Percentiles rank a stretch among this genome's conserved stretches.
phyloP scores from a whole-genome alignment of 306 rosid species.

The Sicyos edulis region DNA sequence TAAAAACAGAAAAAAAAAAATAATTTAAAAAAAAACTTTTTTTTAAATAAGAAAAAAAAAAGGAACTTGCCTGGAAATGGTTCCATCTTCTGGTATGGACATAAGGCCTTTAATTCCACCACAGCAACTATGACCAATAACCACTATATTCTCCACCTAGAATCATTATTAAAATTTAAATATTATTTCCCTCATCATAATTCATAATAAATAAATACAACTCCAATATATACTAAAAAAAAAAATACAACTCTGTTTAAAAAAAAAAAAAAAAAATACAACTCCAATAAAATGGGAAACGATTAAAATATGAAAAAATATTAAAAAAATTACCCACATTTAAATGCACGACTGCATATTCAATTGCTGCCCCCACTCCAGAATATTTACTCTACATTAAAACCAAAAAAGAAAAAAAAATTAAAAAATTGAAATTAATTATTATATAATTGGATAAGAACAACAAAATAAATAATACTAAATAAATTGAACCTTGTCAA shows the following conservation, averaged over 20 bases:
- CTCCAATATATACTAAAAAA: too few relatives aligned
- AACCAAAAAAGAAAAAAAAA: neutral
- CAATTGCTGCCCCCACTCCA: slow-evolving; percentile 96
- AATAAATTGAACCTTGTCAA: slow-evolving; percentile 40
- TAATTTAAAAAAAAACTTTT: too few relatives aligned
- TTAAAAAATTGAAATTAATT: neutral
- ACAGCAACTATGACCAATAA: slow-evolving; percentile 92
- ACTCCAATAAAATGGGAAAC: neutral
- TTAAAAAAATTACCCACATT: slow-evolving; percentile 39
- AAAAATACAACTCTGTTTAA: too few relatives aligned
- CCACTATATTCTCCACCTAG: slow-evolving; percentile 90
- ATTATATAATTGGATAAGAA: neutral
- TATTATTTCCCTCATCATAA: slow-evolving; percentile 15
- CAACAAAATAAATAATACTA: neutral
- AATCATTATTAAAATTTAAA: neutral
- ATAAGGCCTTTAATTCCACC: slow-evolving; percentile 97
- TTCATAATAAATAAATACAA: neutral
- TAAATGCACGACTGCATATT: slow-evolving; percentile 78
- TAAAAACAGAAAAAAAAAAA: neutral
- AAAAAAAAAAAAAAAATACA: neutral
- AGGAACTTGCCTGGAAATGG: slow-evolving; percentile 49
- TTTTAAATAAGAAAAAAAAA: neutral
- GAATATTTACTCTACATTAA: slow-evolving; percentile 59
- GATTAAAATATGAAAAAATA: neutral
- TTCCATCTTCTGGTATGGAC: slow-evolving; percentile 89